Evolutionary conservation across 805 yeast genomes (phyloP), one percentile per base, ranked within the genome.

Genomic region (Sugiyamaella qingdaonensis): DNA sequence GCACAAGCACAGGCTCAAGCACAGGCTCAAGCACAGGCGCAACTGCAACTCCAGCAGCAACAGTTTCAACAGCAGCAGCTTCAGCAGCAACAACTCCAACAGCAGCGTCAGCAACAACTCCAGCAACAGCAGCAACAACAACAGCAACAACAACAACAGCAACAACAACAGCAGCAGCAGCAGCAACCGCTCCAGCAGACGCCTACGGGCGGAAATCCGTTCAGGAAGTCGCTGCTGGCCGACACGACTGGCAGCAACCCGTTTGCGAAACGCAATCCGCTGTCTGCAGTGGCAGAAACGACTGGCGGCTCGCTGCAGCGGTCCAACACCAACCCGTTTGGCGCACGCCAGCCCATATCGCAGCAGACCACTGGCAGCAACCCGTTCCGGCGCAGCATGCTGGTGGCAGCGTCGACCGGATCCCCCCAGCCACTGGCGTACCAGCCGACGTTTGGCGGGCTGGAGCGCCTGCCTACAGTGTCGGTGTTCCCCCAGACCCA

Each of bases 381-480:
- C 61, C 89, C 89, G 31, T 84, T 84, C 69, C 73, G 80, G 19
- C 55, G 59, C 56, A 71, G 53, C 49, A 48, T 57, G 72, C 16
- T 55, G 16, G 43, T 48, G 2, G 19, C 53, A 67, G 55, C 58
- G 52, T 53, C 55, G 45, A 56, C 48, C 53, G 60, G 53, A 56
- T 64, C 49, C 58, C 66, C 57, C 55, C 73, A 60, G 70, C 75
- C 13, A 4, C 13, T 35, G 5, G 39, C 36, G n/a, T 56, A 56
- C 33, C 85, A 80, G 61, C 77, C 81, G 1, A 84, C 89, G 1
- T 86, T 88, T 33, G 92, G 91, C 2, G 92, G 91, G 0, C 74
- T 83, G 55, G 91, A 86, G 63, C 71, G 72, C 48, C 66, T 85
- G 43, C 84, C 84, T 9, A 85, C 90, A 0, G 70, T 78, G 2